phyloP scores from a whole-genome alignment of 495 filamentous ascomycete genomes.

The Lasiosphaeriaceae sp. region DNA sequence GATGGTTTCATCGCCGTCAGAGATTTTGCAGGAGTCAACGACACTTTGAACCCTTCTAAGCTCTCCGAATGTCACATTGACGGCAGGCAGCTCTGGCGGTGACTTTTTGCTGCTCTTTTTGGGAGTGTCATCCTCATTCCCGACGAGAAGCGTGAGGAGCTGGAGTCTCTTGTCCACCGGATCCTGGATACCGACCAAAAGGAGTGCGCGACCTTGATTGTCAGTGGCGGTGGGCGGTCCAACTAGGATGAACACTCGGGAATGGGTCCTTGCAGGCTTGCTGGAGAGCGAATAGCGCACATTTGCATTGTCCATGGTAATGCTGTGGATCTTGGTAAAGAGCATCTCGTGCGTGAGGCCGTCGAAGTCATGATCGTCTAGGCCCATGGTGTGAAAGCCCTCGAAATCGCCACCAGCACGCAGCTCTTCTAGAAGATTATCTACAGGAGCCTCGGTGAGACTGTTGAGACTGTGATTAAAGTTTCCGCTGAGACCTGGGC shows the following conservation, averaged over 20 bases:
- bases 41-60: constrained; percentile 55
- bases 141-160: constrained; percentile 58
- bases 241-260: constrained; percentile 61
- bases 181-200: constrained; percentile 68
- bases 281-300: constrained; percentile 52
- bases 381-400: constrained; percentile 64
- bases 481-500: constrained; percentile 32
- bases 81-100: not conserved
- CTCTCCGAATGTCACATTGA: constrained; percentile 37
- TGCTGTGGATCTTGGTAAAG: constrained; percentile 66
- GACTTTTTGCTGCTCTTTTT: constrained; percentile 20
- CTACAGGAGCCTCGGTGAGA: constrained; percentile 63
- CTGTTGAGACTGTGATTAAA: constrained; percentile 41
- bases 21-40: constrained; percentile 69
- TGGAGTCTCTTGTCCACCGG: constrained; percentile 60
- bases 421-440: constrained; percentile 69
- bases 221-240: constrained; percentile 54
- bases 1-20: constrained; percentile 64
- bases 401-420: constrained; percentile 56
- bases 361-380: constrained; percentile 64
- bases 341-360: constrained; percentile 71
- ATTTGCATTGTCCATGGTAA: constrained; percentile 59
- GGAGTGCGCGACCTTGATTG: constrained; percentile 41
- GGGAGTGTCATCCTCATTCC: constrained; percentile 20
- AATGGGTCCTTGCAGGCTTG: constrained; percentile 43